These are phyloP conservation scores for Fusarium agapanthi DNA, from an alignment of 2,329 filamentous ascomycete genomes.

Conservation along the genomic window DNA sequence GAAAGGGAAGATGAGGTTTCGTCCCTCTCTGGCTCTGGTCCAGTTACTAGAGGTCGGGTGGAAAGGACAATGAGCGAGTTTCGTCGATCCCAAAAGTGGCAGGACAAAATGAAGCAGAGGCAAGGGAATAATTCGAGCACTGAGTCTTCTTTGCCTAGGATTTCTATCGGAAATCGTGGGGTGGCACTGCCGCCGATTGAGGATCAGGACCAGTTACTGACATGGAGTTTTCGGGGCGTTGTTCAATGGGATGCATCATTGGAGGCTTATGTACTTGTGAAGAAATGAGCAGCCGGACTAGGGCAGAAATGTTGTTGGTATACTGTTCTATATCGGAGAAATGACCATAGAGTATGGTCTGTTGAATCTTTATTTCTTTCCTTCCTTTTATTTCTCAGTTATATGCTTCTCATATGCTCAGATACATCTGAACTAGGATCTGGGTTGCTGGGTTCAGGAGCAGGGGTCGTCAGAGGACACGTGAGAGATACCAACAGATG, in stretches of 20 bases:
- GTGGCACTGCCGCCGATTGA: background rate
- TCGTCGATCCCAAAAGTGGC: background rate
- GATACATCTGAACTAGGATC: background rate
- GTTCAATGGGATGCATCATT: background rate
- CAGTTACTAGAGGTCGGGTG: background rate
- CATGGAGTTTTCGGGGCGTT: background rate
- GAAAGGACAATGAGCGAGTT: too few species aligned
- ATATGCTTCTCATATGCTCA: too few species aligned
- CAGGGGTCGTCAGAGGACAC: background rate
- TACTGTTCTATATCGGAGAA: too few species aligned
- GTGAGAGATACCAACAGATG: background rate
- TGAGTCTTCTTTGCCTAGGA: background rate
- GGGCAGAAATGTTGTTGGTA: too few species aligned
- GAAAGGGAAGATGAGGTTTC: fast-evolving
- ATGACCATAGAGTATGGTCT: too few species aligned
- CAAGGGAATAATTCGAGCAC: fast-evolving
- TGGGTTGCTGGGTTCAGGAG: background rate
- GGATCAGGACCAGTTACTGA: background rate
- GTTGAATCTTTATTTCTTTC: too few species aligned
- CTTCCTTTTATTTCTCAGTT: background rate
- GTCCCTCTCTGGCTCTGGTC: fast-evolving
- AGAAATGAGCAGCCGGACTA: too few species aligned
- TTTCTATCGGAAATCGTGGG: too few species aligned
- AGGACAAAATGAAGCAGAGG: background rate
- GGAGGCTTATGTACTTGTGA: background rate